Evolutionary conservation across 768 basidiomycete species (phyloP).

Genomic region (Kwoniella pini): DNA sequence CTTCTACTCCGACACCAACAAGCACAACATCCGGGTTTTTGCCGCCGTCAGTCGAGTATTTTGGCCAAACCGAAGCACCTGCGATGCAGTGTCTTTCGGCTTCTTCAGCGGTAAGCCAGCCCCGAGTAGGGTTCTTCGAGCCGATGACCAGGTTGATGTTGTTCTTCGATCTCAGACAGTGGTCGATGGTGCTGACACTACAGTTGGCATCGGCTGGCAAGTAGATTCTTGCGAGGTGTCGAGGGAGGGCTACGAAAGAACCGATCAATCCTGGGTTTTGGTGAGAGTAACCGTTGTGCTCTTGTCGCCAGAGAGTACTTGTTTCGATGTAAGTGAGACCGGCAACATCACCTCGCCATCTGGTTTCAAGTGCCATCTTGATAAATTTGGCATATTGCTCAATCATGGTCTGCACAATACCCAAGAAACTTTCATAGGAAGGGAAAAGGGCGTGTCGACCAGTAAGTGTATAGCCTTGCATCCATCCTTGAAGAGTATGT

Average conservation of each 20-base stretch:
- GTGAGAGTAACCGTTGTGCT: constrained; percentile 79
- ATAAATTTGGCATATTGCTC: constrained; percentile 74
- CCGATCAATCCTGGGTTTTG: constrained; percentile 73
- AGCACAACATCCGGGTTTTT: constrained; percentile 63
- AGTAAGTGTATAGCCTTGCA: constrained; percentile 89
- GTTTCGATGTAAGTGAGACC: constrained; percentile 72
- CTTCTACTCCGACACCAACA: constrained; percentile 80
- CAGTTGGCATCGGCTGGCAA: constrained; percentile 89
- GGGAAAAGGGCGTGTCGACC: constrained; percentile 77
- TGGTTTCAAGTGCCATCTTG: constrained; percentile 70
- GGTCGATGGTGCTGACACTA: constrained; percentile 76
- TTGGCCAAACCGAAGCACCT: constrained; percentile 83
- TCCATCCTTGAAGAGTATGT: constrained; percentile 59
- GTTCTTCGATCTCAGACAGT: constrained; percentile 79
- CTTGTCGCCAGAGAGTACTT: constrained; percentile 72
- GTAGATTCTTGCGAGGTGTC: constrained; percentile 50
- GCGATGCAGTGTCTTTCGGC: constrained; percentile 71
- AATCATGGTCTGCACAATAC: constrained; percentile 83
- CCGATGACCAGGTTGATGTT: constrained; percentile 70
- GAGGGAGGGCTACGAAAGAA: constrained; percentile 77
- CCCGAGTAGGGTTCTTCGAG: constrained; percentile 64
- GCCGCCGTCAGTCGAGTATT: constrained; percentile 71
- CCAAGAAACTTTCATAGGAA: constrained; percentile 83
- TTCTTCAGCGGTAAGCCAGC: constrained; percentile 51
- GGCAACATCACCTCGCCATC: constrained; percentile 63